Evolutionary conservation across 768 basidiomycete genomes (phyloP), one percentile per base, ranked within the genome.

Genomic region (Boletus fagicola): DNA sequence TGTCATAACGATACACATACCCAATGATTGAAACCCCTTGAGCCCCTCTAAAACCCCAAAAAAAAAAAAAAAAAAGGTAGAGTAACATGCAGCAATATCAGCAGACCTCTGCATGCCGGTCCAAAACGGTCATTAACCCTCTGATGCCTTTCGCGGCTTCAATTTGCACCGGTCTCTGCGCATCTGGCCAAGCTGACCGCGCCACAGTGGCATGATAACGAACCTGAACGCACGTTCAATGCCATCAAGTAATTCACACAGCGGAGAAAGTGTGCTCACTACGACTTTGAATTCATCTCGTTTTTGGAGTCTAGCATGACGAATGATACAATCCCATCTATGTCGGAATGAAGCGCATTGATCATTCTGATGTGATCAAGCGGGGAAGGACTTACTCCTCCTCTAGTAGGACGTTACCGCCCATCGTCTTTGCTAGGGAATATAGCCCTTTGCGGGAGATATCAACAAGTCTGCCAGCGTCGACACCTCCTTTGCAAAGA

Each of bases 271-370:
- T 12, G 45, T n/a, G 55, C 65, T 62, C 40, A 74, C 75, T 10
- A 64, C 62, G 11, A 76, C 75, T 56, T 65, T 75, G 67, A 72
- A 77, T 51, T 68, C 65, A 40, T 64, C 61, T 13, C 59, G 69
- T 58, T 64, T 71, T 44, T 64, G 72, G 46, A 67, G 64, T 44
- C 53, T 67, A 31, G 73, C 57, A 51, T 72, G 63, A 54, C 66
- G 69, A 36, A 75, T 75, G 38, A 65, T 67, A 54, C 74, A 76
- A 46, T 74, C 68, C 74, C 74, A 75, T 62, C 74, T 75, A 46
- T 33, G 57, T 46, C 43, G 51, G 58, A 54, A 65, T 53, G 59
- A 50, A 51, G 26, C 18, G 6, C 9, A 53, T 62, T 59, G 26
- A 63, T 59, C 59, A 58, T 56, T 57, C 12, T 60, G 60, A 55